Percentiles rank a stretch among this genome's conserved stretches.
Conservation (phyloP, 208 protist genomes). For the Leptomonas seymouri region DNA sequence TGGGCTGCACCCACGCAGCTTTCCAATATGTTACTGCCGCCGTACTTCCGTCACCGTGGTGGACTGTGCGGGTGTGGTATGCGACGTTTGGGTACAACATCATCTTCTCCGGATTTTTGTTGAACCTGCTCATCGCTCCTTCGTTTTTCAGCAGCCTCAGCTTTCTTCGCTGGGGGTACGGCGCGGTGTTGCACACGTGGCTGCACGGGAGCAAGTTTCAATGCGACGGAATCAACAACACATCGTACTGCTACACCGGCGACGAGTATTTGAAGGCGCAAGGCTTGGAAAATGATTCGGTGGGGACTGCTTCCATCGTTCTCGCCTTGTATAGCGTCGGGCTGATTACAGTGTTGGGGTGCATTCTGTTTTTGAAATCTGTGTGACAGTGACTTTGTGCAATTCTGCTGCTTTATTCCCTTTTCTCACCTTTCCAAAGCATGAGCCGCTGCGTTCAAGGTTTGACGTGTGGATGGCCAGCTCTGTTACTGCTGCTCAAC, state of each 20-base stretch:
- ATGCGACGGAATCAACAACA: slow-evolving; percentile 62
- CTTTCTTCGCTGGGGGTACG: slow-evolving; percentile 67
- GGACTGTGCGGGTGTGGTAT: slow-evolving; percentile 28
- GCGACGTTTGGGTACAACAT: slow-evolving; percentile 50
- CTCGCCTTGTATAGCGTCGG: slow-evolving; percentile 12
- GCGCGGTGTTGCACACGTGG: slow-evolving; percentile 51
- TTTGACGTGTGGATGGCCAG: not conserved
- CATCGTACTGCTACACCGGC: slow-evolving; percentile 70
- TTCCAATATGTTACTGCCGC: slow-evolving; percentile 41
- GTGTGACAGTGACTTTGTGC: not conserved
- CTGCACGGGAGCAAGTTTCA: slow-evolving; percentile 43
- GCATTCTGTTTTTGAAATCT: not conserved
- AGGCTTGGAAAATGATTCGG: slow-evolving; percentile 52
- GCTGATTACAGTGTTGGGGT: slow-evolving; percentile 10
- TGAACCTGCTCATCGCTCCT: slow-evolving; percentile 61
- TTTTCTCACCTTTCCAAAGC: not conserved
- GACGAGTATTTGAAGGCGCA: slow-evolving; percentile 53
- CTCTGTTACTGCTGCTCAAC: not conserved
- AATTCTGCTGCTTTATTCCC: not conserved
- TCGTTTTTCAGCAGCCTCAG: slow-evolving; percentile 37
- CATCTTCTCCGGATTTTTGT: slow-evolving; percentile 64
- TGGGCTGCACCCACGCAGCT: slow-evolving; percentile 54
- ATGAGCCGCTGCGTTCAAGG: not conserved
- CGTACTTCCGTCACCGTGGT: slow-evolving; percentile 33
- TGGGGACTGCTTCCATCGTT: slow-evolving; percentile 16